Percentiles rank a stretch among this genome's conserved stretches.
Evolutionary conservation across 2,329 filamentous ascomycete genomes (phyloP).

Genomic region (Laburnicola sp.): DNA sequence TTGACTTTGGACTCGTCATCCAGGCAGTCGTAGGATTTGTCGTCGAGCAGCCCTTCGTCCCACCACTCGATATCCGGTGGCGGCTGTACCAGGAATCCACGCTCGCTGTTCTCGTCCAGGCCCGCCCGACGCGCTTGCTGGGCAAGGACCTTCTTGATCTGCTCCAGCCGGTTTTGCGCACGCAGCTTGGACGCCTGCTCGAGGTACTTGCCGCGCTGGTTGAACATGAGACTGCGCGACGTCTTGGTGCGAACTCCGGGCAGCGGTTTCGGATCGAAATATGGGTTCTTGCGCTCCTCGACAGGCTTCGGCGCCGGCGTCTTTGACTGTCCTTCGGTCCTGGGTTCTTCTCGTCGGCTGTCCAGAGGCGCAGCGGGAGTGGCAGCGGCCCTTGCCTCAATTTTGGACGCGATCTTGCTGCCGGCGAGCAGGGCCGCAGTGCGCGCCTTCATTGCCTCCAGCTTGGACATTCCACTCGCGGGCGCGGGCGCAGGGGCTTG

Average conservation of each 20-base stretch:
- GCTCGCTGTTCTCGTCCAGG: constrained; percentile 91
- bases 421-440: constrained; percentile 13
- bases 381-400: too few relatives aligned
- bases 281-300: constrained; percentile 73
- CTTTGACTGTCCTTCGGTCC: constrained; percentile 35
- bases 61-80: constrained; percentile 96
- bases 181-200: constrained; percentile 88
- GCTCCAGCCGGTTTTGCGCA: constrained; percentile 84
- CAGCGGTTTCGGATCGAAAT: constrained; percentile 73
- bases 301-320: constrained; percentile 51
- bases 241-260: constrained; percentile 62
- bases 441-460: constrained; percentile 20
- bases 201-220: constrained; percentile 96
- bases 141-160: constrained; percentile 92
- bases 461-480: constrained; percentile 12
- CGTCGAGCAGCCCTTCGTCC: constrained; percentile 85
- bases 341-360: constrained; percentile 55
- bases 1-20: constrained; percentile 69
- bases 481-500: not conserved
- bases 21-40: constrained; percentile 72
- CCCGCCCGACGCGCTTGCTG: constrained; percentile 85
- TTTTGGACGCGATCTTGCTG: constrained; percentile 49
- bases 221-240: constrained; percentile 81
- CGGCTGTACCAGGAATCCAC: constrained; percentile 79
- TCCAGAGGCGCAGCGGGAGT: constrained; percentile 55